Evolutionary conservation across 73 alveolate genomes (phyloP).

Genomic region (Paramecium bursaria): DNA sequence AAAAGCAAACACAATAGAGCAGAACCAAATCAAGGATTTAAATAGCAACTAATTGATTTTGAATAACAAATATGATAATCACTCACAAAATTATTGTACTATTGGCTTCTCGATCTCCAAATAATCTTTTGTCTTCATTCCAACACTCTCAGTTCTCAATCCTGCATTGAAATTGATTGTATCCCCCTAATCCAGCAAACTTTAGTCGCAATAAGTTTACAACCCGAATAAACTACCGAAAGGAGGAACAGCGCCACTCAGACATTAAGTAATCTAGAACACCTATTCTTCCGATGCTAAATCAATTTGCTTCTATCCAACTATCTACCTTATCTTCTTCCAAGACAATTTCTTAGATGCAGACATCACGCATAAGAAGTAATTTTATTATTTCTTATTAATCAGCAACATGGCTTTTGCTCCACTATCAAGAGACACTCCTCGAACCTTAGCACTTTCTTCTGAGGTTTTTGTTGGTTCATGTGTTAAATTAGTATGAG

Average conservation of each 20-base stretch:
- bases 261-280: conserved; percentile 82
- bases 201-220: conserved; percentile 86
- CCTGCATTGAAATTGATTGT: conserved; percentile 96
- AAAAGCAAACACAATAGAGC: conserved; percentile 59
- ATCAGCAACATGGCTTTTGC: conserved; percentile 97
- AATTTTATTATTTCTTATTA: conserved; percentile 78
- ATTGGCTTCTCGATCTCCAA: conserved; percentile 90
- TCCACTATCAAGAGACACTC: conserved; percentile 93
- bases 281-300: conserved; percentile 96
- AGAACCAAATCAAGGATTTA: conserved; percentile 75
- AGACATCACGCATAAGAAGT: conserved; percentile 92
- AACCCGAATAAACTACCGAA: conserved; percentile 93
- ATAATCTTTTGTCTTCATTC: conserved; percentile 90
- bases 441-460: conserved; percentile 96
- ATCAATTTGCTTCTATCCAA: conserved; percentile 89
- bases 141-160: conserved; percentile 90
- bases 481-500: conserved; percentile 77
- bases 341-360: conserved; percentile 89
- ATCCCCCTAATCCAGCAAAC: conserved; percentile 88
- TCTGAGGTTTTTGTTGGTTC: conserved; percentile 91
- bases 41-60: conserved; percentile 61
- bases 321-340: conserved; percentile 88
- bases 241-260: conserved; percentile 99
- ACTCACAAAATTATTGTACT: conserved; percentile 79
- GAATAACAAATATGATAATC: conserved; percentile 27